Evolutionary conservation across 139 green algal genomes (phyloP).

Genomic region (Limnomonas spitsbergensis): DNA sequence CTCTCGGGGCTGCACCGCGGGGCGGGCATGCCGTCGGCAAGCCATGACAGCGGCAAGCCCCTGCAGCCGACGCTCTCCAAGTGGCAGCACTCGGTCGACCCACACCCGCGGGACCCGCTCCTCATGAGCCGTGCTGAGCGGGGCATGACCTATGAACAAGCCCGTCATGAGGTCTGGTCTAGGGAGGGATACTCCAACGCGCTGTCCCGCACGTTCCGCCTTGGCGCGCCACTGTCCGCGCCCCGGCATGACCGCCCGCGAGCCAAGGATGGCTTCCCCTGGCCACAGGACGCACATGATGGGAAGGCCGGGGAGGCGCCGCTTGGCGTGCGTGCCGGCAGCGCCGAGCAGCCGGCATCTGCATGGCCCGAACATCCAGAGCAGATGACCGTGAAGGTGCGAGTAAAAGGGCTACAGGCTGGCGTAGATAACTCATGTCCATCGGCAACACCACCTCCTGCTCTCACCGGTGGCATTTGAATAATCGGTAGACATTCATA

Average conservation of each 20-base stretch:
- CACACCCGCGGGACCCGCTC: neutral
- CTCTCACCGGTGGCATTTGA: no score
- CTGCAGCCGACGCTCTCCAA: neutral
- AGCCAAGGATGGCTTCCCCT: no score
- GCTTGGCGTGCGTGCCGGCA: neutral
- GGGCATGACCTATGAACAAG: neutral
- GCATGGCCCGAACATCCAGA: neutral
- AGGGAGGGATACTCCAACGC: neutral
- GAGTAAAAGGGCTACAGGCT: neutral
- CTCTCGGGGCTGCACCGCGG: neutral
- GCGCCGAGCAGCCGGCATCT: neutral
- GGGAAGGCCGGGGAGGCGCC: no score
- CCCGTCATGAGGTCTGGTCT: neutral
- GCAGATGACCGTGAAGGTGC: neutral
- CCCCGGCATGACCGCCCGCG: no score
- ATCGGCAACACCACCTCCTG: no score
- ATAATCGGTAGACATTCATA: no score
- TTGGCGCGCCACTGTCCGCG: neutral
- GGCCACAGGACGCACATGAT: no score
- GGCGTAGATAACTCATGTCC: no score
- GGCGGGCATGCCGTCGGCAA: neutral
- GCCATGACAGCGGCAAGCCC: neutral
- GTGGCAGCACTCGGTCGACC: neutral
- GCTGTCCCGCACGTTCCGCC: constrained; percentile 5
- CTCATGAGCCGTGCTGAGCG: neutral